Conservation (phyloP, 2,329 filamentous ascomycete genomes). For the Aurifilum marmelostoma region DNA sequence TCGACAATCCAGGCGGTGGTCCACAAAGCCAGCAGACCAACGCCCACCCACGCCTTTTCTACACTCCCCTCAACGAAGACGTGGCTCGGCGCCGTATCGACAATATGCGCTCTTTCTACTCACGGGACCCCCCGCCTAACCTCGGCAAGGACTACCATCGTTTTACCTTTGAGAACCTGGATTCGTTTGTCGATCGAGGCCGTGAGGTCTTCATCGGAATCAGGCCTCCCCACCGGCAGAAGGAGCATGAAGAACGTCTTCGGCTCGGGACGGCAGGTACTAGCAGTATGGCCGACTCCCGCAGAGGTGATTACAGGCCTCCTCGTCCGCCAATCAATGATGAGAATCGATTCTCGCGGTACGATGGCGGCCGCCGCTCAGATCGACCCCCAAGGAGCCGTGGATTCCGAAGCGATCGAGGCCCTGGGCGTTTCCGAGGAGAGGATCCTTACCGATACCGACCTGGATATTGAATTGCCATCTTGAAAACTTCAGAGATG, state of each 20-base stretch:
- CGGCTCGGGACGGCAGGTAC: conserved; percentile 22
- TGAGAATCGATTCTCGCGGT: conserved; percentile 24
- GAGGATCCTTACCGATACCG: conserved; percentile 29
- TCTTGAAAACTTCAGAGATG: background rate
- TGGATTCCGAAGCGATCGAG: conserved; percentile 26
- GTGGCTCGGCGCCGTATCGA: conserved; percentile 68
- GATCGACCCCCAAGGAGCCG: conserved; percentile 27
- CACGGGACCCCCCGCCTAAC: conserved; percentile 44
- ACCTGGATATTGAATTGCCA: conserved; percentile 20
- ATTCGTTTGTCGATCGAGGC: conserved; percentile 71
- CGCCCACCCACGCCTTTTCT: conserved; percentile 48
- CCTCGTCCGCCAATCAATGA: conserved; percentile 23
- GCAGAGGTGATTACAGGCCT: conserved; percentile 19
- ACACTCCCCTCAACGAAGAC: conserved; percentile 63
- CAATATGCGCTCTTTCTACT: conserved; percentile 47
- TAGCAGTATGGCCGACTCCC: conserved; percentile 19
- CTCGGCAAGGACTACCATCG: conserved; percentile 62
- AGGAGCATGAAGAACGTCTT: conserved; percentile 36
- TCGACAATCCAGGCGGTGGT: conserved; percentile 13
- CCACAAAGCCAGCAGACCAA: conserved; percentile 33
- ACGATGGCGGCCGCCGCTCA: conserved; percentile 19
- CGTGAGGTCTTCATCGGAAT: conserved; percentile 71
- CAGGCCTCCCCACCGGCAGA: conserved; percentile 60
- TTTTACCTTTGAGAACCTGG: conserved; percentile 72
- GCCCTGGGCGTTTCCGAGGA: conserved; percentile 24